A percentile compares a stretch with the other conserved stretches of the same genome.
Evolutionary conservation across 108 stramenopile genomes (phyloP).

Genomic region (Stephanodiscus triporus): DNA sequence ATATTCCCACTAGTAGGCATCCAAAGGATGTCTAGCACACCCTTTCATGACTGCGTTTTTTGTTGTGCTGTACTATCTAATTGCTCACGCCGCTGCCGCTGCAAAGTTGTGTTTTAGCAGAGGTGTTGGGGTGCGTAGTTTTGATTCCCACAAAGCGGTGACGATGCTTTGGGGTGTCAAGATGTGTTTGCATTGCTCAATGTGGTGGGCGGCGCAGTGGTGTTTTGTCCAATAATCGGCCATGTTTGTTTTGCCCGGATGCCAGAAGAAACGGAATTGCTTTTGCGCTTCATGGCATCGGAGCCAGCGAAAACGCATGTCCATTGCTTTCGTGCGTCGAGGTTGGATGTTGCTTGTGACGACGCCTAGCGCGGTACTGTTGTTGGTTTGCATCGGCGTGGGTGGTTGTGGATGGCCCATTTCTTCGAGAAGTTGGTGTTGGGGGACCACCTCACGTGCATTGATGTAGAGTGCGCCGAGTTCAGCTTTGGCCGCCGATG

Average conservation of each 20-base stretch:
- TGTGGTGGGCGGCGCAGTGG: background rate
- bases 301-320: background rate
- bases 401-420: conserved; percentile 1
- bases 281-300: background rate
- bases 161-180: background rate
- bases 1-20: no score
- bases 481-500: conserved; percentile 52
- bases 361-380: conserved; percentile 42
- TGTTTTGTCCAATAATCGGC: conserved; percentile 1
- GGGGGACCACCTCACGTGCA: conserved; percentile 23
- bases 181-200: background rate
- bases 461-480: conserved; percentile 39
- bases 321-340: conserved; percentile 16
- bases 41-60: no score
- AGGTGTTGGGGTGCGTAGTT: no score
- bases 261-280: background rate
- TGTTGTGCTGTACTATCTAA: no score
- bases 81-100: no score
- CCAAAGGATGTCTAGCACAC: no score
- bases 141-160: no score
- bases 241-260: background rate
- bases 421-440: conserved; percentile 15
- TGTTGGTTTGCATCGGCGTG: conserved; percentile 33
- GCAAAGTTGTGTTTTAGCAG: no score
- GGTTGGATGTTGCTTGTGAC: background rate